Evolutionary conservation across 495 filamentous ascomycete species (phyloP), one percentile per base, ranked within the genome.

Genomic region (Extremus antarcticus): DNA sequence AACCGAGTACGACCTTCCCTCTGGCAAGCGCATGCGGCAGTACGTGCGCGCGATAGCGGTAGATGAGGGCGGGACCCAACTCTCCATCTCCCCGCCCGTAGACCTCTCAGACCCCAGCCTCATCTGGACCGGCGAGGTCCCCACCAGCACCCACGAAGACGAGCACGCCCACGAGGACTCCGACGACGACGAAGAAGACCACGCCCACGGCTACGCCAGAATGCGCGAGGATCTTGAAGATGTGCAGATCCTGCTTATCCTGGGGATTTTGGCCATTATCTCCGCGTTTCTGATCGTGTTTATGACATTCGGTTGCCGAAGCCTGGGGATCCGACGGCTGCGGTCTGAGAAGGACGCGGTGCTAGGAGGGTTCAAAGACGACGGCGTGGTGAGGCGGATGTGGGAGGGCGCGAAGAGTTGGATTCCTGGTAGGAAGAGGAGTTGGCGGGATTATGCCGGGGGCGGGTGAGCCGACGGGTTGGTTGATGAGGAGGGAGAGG

Each of bases 1-100:
- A 55, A 66, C 66, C 3, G 35, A 50, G 23, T 38, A 51, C 25
- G 32, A 52, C 22, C 13, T 59, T 16, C 17, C 25, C 3, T 47
- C 1, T 3, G 43, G 35, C 8, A 17, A 25, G 41, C 23, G 22
- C 11, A 24, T 60, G 17, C 53, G 54, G 17, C 25, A 54, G 23
- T 61, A 57, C 50, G 58, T 61, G 13, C 48, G 51, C 16, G 50
- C 39, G 13, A 38, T 39, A 13, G 58, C 58, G 1, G 20, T 61
- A 8, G 54, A 61, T 35, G 23, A 32, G 19, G 38, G 39, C 15
- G 48, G 43, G 1, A 24, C 19, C 4, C 24, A 41, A 11, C 25
- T 61, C 22, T 29, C 58, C 15, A 38, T 54, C 2, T 53, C 54
- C 20, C 21, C 51, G 7, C 15, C 50, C 1, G 29, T 61, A 8